Evolutionary conservation across 768 basidiomycete species (phyloP), one percentile per base, ranked within the genome.

Genomic region (Mycena kentingensis): DNA sequence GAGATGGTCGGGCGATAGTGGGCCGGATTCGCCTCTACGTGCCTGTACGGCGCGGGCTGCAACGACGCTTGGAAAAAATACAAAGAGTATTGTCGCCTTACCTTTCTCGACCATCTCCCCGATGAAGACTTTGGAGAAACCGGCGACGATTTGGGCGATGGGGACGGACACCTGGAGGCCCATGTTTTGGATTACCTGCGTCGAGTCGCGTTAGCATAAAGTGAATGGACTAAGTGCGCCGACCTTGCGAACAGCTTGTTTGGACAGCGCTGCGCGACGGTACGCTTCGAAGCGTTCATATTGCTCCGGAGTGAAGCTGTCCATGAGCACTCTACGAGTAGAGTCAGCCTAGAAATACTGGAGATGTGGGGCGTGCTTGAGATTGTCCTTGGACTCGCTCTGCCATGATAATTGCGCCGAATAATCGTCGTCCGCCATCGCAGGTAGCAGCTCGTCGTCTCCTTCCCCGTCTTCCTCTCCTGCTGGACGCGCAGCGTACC

Each of bases 81-180:
- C 10, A n/a, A 39, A 24, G 38, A 47, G n/a, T 27, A 38, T 49
- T 4, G 39, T 18, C 15, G 36, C 62, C 75, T 49, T 43, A 90
- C 92, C 92, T 71, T 88, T 89, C 65, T 94, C 93, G 16, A 94
- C 81, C 5, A 96, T 89, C 67, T 95, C 93, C 3, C 93, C 93
- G 3, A 96, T 91, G 54, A 94, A 96, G 0, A 96, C 91, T 64
- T 95, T 96, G 13, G 82, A 80, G 51, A 96, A 88, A 55, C 93
- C 93, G 5, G 92, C 91, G 2, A 95, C 87, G 37, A 94, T 83
- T 57, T 93, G 92, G 2, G 93, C 87, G 4, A 95, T 88, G 3
- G 90, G 89, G 61, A 87, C 85, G 3, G 91, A 91, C 5, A 90
- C 89, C 61, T 92, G 88, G 52, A 91, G 87, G 15, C 86, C 86